A percentile compares a stretch with the other conserved stretches of the same genome.
These are phyloP conservation scores for Brassica balearica DNA, from an alignment of 441 rosid genomes.

Conservation along the genomic window DNA sequence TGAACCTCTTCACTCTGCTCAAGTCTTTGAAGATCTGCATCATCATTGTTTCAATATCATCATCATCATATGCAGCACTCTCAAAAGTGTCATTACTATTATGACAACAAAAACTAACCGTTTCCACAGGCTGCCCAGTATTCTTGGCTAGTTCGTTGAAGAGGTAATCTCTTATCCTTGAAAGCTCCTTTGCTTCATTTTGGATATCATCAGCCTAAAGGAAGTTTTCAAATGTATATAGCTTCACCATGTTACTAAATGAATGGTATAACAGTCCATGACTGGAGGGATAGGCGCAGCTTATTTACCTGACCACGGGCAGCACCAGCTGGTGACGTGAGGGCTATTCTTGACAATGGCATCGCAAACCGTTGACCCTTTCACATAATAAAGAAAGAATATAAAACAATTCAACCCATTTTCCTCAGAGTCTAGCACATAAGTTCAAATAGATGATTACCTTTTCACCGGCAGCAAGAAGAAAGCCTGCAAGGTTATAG, in stretches of 20 bases:
- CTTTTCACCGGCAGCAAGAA: slow-evolving; percentile 91
- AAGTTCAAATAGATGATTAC: slow-evolving; percentile 46
- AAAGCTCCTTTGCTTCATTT: slow-evolving; percentile 87
- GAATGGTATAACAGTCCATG: neutral
- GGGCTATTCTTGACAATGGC: slow-evolving; percentile 78
- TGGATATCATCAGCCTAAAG: slow-evolving; percentile 83
- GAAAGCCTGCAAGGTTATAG: slow-evolving; percentile 80
- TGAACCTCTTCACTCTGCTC: slow-evolving; percentile 69
- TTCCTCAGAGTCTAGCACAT: neutral
- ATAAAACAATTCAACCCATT: neutral
- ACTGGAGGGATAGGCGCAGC: neutral
- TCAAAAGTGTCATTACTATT: neutral
- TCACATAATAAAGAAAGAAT: neutral
- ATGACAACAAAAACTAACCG: slow-evolving; percentile 51
- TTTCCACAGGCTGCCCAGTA: slow-evolving; percentile 85
- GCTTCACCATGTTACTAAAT: neutral
- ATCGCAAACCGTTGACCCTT: slow-evolving; percentile 82
- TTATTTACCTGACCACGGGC: slow-evolving; percentile 88
- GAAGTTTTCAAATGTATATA: neutral
- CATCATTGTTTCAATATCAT: neutral
- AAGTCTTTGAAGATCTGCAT: slow-evolving; percentile 72
- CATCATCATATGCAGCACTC: too few relatives aligned
- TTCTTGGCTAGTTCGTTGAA: slow-evolving; percentile 73
- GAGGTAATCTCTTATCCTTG: slow-evolving; percentile 78
- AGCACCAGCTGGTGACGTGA: slow-evolving; percentile 86